A percentile compares a stretch with the other conserved stretches of the same genome.
Evolutionary conservation across 2,329 filamentous ascomycete genomes (phyloP).

Genomic region (Alternaria postmessia): DNA sequence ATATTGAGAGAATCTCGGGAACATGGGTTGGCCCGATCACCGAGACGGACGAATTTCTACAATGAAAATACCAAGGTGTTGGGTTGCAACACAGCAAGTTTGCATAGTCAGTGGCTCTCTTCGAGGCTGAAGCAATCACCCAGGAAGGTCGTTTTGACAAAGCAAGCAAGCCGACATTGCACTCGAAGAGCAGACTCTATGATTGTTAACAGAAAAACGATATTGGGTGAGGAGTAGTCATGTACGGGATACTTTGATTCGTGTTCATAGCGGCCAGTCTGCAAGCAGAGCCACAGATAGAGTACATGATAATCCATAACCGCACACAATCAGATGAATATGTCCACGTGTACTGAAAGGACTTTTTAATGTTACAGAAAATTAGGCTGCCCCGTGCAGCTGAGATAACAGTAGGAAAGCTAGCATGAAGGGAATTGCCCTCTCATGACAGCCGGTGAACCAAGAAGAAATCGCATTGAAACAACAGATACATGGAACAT

Average conservation of each 20-base stretch:
- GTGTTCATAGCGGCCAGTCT: not conserved
- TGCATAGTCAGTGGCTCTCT: not conserved
- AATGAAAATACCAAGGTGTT: not conserved
- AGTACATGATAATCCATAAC: slow-evolving; percentile 10
- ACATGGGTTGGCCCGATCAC: not conserved
- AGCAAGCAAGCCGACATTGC: not conserved
- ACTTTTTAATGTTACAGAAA: slow-evolving; percentile 8
- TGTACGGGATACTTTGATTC: not conserved
- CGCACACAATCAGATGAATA: slow-evolving; percentile 5
- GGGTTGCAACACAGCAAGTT: not conserved
- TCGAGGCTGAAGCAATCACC: not conserved
- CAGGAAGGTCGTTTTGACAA: not conserved
- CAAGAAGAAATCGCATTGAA: not conserved
- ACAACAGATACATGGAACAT: slow-evolving; percentile 8
- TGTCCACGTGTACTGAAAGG: slow-evolving; percentile 2
- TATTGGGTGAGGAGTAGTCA: not conserved
- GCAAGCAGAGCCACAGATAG: slow-evolving; percentile 3
- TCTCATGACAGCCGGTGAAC: slow-evolving; percentile 2
- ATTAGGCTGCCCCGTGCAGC: slow-evolving; percentile 2
- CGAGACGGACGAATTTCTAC: not conserved
- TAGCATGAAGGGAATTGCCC: slow-evolving; percentile 4
- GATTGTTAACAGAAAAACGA: not conserved
- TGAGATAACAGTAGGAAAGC: not conserved
- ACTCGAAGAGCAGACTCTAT: not conserved
- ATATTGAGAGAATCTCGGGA: not conserved